Evolutionary conservation across 1,284 basidiomycete species (phyloP).

Genomic region (Fomitopsis betulina): DNA sequence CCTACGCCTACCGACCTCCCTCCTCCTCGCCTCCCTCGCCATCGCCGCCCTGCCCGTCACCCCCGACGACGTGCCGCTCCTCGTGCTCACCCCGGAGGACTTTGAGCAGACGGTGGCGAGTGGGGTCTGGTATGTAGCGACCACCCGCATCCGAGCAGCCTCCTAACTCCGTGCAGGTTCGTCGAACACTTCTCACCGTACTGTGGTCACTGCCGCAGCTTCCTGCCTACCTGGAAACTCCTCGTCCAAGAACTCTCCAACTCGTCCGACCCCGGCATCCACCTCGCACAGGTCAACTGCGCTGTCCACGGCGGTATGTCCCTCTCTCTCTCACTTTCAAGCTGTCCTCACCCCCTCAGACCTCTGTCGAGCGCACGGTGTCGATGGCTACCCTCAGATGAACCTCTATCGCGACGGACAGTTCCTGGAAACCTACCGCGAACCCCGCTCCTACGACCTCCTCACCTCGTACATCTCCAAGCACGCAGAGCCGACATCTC

Average conservation of each 20-base stretch:
- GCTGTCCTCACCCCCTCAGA: slow-evolving; percentile 42
- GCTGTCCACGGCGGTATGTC: slow-evolving; percentile 72
- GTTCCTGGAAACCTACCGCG: slow-evolving; percentile 53
- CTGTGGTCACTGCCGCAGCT: slow-evolving; percentile 73
- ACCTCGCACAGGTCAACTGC: slow-evolving; percentile 86
- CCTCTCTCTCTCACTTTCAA: neutral
- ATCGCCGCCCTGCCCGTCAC: slow-evolving; percentile 36
- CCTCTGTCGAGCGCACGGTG: slow-evolving; percentile 65
- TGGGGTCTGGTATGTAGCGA: slow-evolving; percentile 60
- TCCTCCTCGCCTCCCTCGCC: slow-evolving; percentile 32
- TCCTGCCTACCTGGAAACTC: slow-evolving; percentile 82
- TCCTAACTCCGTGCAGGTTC: slow-evolving; percentile 37
- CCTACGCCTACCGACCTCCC: slow-evolving; percentile 24
- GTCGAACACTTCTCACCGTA: slow-evolving; percentile 78
- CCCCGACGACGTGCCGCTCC: slow-evolving; percentile 23
- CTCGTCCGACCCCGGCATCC: slow-evolving; percentile 54
- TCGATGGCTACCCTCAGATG: slow-evolving; percentile 79
- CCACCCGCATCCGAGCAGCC: neutral
- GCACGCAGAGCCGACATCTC: slow-evolving; percentile 30
- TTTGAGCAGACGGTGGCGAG: slow-evolving; percentile 53
- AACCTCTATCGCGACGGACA: slow-evolving; percentile 72
- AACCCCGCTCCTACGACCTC: slow-evolving; percentile 44
- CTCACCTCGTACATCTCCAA: slow-evolving; percentile 47
- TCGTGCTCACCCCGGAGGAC: slow-evolving; percentile 55
- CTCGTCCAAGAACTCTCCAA: slow-evolving; percentile 57